Percentiles rank a stretch among this genome's conserved stretches.
Conservation (phyloP, 1,139 yeast genomes). For the Diutina pseudorugosa region DNA sequence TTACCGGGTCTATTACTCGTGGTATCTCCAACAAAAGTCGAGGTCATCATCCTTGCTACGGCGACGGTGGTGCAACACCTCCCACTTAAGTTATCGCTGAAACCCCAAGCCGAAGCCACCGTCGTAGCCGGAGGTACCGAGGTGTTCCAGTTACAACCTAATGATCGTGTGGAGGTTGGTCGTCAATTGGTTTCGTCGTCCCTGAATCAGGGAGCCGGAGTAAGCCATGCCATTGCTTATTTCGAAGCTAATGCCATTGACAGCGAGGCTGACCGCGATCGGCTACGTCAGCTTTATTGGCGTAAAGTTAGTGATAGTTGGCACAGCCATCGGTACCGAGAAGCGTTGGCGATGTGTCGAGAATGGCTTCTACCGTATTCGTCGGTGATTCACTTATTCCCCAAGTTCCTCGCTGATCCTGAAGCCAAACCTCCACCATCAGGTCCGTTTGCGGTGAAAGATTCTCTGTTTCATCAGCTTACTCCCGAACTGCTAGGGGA, state of each 20-base stretch:
- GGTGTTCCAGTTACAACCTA: background rate
- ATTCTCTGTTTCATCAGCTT: background rate
- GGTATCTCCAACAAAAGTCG: background rate
- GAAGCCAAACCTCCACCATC: background rate
- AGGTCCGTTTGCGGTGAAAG: background rate
- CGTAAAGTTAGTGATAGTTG: background rate
- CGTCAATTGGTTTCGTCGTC: background rate
- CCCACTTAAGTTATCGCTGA: background rate
- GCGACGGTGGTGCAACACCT: background rate
- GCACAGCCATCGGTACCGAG: background rate
- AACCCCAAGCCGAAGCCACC: background rate
- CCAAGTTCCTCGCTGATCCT: background rate
- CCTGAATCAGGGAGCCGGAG: background rate
- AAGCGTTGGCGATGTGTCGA: background rate
- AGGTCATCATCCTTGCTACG: background rate
- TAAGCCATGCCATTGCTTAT: background rate
- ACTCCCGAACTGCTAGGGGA: background rate
- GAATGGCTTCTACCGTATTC: slow-evolving; percentile 1
- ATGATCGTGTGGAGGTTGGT: background rate
- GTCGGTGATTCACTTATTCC: background rate
- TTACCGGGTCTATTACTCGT: background rate
- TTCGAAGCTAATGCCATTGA: background rate
- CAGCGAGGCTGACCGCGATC: background rate
- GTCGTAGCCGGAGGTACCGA: background rate
- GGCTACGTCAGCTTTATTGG: background rate